Conservation (phyloP, 2,329 filamentous ascomycete species). For the Microdochium nivale region DNA sequence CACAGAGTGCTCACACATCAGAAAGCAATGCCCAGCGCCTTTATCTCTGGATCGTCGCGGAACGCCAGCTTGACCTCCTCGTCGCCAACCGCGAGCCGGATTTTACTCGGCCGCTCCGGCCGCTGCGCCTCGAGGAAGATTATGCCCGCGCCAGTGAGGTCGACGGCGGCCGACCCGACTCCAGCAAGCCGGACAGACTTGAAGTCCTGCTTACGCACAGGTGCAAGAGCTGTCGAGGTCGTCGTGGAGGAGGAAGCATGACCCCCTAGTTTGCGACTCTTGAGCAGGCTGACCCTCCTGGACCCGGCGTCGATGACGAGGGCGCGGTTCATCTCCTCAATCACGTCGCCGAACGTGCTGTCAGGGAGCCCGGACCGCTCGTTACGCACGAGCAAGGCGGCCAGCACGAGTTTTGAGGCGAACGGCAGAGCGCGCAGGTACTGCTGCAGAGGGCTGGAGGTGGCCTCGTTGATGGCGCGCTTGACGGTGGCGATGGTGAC, state of each 20-base stretch:
- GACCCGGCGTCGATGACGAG: slow-evolving; percentile 51
- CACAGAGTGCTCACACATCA: slow-evolving; percentile 7
- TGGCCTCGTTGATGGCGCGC: slow-evolving; percentile 90
- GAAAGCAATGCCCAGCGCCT: slow-evolving; percentile 58
- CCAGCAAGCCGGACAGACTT: slow-evolving; percentile 15
- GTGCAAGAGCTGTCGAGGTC: slow-evolving; percentile 7
- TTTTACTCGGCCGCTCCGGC: slow-evolving; percentile 79
- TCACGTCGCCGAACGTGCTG: slow-evolving; percentile 78
- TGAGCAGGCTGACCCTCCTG: slow-evolving; percentile 52
- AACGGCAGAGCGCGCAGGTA: slow-evolving; percentile 77
- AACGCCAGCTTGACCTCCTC: slow-evolving; percentile 87
- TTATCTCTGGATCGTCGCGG: slow-evolving; percentile 79
- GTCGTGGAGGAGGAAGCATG: background rate
- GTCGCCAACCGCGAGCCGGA: slow-evolving; percentile 77
- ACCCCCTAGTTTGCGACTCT: slow-evolving; percentile 17
- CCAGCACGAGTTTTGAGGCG: slow-evolving; percentile 75
- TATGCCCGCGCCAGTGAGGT: slow-evolving; percentile 80
- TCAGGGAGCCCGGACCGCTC: slow-evolving; percentile 80
- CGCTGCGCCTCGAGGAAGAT: slow-evolving; percentile 73
- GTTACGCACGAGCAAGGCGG: slow-evolving; percentile 69
- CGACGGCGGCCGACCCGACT: slow-evolving; percentile 65
- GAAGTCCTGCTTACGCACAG: slow-evolving; percentile 17
- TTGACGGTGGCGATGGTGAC: slow-evolving; percentile 94
- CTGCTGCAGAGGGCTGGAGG: slow-evolving; percentile 83
- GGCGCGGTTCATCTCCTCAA: slow-evolving; percentile 75